Evolutionary conservation across 371 early-diverging fungal genomes (phyloP).

Genomic region (Rhizopus delemar): DNA sequence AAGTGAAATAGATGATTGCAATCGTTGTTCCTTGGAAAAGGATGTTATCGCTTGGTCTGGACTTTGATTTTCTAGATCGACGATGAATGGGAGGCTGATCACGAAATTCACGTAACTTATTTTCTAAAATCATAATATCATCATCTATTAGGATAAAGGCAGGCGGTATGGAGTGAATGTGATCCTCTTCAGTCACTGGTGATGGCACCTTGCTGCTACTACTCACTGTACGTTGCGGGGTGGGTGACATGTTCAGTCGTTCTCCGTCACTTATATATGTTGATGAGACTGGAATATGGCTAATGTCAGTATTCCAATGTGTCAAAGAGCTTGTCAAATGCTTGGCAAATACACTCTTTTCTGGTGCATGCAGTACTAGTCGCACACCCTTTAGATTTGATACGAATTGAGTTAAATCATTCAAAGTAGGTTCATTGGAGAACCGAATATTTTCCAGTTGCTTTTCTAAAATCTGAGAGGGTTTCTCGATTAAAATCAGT

Average conservation of each 20-base stretch:
- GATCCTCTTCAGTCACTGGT: constrained; percentile 39
- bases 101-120: constrained; percentile 46
- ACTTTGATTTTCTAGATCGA: constrained; percentile 24
- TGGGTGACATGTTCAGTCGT: constrained; percentile 1
- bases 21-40: constrained; percentile 40
- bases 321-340: constrained; percentile 54
- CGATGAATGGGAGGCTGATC: constrained; percentile 30
- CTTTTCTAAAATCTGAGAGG: constrained; percentile 24
- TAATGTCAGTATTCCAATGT: constrained; percentile 52
- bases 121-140: constrained; percentile 52
- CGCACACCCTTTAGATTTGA: constrained; percentile 45
- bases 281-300: constrained; percentile 29
- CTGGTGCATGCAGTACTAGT: constrained; percentile 49
- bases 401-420: constrained; percentile 45
- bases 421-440: constrained; percentile 55
- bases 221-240: neutral
- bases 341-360: constrained; percentile 52
- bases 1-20: constrained; percentile 64
- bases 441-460: constrained; percentile 32
- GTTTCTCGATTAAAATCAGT: constrained; percentile 27
- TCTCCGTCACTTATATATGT: neutral
- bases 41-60: constrained; percentile 13
- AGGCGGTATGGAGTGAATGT: constrained; percentile 46
- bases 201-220: constrained; percentile 25
- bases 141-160: constrained; percentile 66